phyloP scores from a whole-genome alignment of 306 rosid species.

The Inga laurina region DNA sequence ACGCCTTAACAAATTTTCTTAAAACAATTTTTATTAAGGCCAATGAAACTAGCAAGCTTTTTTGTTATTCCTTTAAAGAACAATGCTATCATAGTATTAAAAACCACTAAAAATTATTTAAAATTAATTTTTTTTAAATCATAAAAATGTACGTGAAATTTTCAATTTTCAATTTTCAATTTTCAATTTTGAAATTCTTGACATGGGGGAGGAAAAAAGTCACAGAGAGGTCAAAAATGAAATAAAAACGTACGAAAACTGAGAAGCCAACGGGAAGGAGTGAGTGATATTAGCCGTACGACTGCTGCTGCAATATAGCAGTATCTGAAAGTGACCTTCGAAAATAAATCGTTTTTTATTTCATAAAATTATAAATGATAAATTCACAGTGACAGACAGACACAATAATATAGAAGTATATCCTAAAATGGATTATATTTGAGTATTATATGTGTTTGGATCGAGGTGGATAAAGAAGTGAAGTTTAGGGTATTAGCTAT shows the following conservation, averaged over 20 bases:
- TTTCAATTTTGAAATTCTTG: neutral
- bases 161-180: neutral
- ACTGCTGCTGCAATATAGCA: neutral
- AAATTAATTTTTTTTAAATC: too few species aligned
- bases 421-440: neutral
- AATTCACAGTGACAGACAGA: neutral
- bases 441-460: neutral
- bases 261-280: slow-evolving; percentile 50
- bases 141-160: too few species aligned
- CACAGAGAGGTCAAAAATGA: neutral
- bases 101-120: neutral
- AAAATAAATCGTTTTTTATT: neutral
- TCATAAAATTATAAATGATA: neutral
- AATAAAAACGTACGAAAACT: slow-evolving; percentile 46
- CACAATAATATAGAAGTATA: neutral
- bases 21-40: neutral
- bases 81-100: neutral
- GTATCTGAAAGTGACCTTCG: slow-evolving; percentile 37
- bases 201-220: neutral
- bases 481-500: slow-evolving; percentile 34
- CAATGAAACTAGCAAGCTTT: neutral
- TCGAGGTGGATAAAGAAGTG: slow-evolving; percentile 43
- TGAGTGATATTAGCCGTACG: neutral
- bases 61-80: neutral
- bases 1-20: too few species aligned